These are phyloP conservation scores for Tulasnella sp. DNA, from an alignment of 768 basidiomycete species.

Conservation along the genomic window DNA sequence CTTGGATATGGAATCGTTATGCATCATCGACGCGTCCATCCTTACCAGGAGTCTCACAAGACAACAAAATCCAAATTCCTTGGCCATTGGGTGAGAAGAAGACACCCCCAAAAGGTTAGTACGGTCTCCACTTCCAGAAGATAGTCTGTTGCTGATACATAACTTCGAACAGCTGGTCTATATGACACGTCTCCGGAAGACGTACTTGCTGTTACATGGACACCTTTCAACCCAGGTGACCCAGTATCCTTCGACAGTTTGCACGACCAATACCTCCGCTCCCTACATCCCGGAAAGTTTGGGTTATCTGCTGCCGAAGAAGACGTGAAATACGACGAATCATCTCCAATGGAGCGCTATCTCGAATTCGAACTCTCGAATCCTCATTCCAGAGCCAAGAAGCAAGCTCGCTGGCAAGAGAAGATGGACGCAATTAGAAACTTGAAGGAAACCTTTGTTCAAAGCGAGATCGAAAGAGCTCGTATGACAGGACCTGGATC, in stretches of 20 bases:
- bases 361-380: slow-evolving; percentile 61
- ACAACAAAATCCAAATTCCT: slow-evolving; percentile 37
- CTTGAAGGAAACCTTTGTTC: slow-evolving; percentile 41
- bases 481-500: slow-evolving; percentile 8
- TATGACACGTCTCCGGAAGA: slow-evolving; percentile 54
- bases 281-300: slow-evolving; percentile 21
- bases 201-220: slow-evolving; percentile 59
- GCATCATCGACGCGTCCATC: slow-evolving; percentile 50
- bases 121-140: neutral
- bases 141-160: slow-evolving; percentile 13
- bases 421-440: slow-evolving; percentile 33
- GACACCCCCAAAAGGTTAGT: slow-evolving; percentile 10
- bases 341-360: slow-evolving; percentile 51
- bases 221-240: slow-evolving; percentile 40
- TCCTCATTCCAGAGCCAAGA: slow-evolving; percentile 72
- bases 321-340: slow-evolving; percentile 30
- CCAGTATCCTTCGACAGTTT: slow-evolving; percentile 33
- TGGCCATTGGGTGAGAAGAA: slow-evolving; percentile 44
- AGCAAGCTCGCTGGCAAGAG: slow-evolving; percentile 60
- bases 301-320: neutral
- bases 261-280: slow-evolving; percentile 44
- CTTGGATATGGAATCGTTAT: slow-evolving; percentile 61
- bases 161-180: slow-evolving; percentile 34
- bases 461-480: slow-evolving; percentile 28
- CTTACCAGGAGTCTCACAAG: neutral